Percentiles rank a stretch among this genome's conserved stretches.
phyloP scores from a whole-genome alignment of 345 rosid genomes.

The Noccaea caerulescens region DNA sequence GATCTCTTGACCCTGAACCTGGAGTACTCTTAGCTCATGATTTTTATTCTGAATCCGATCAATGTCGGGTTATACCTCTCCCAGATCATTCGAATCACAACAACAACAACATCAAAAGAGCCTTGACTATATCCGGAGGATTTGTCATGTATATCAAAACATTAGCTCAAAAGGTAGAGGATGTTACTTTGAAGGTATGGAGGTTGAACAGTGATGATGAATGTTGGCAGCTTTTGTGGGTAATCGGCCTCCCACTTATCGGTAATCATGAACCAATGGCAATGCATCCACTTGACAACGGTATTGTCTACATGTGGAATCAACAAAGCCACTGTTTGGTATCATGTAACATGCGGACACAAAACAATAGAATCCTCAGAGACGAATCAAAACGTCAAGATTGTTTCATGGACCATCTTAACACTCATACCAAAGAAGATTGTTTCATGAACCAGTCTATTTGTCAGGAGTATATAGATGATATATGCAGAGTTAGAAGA shows the following conservation, averaged over 20 bases:
- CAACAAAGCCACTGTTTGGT: no score
- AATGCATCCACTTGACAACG: conserved; percentile 11
- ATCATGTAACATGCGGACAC: no score
- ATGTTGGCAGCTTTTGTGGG: neutral
- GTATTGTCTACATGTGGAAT: conserved; percentile 1
- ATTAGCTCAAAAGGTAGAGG: neutral
- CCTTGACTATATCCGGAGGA: neutral
- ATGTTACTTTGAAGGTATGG: conserved; percentile 5
- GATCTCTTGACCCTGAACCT: no score
- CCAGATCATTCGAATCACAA: neutral
- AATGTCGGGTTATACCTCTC: neutral
- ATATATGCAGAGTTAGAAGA: no score
- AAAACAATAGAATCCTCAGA: no score
- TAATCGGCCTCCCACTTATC: neutral
- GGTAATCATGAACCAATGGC: neutral
- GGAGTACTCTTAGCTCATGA: neutral
- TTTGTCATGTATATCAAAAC: neutral
- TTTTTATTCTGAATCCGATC: neutral
- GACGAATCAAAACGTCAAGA: no score
- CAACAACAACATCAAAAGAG: neutral
- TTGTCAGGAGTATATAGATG: neutral
- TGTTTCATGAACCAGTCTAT: no score
- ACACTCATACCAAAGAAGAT: no score
- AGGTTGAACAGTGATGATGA: neutral
- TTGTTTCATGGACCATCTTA: no score